phyloP scores from a whole-genome alignment of 140 eudicot species.

The Bidens hawaiensis region DNA sequence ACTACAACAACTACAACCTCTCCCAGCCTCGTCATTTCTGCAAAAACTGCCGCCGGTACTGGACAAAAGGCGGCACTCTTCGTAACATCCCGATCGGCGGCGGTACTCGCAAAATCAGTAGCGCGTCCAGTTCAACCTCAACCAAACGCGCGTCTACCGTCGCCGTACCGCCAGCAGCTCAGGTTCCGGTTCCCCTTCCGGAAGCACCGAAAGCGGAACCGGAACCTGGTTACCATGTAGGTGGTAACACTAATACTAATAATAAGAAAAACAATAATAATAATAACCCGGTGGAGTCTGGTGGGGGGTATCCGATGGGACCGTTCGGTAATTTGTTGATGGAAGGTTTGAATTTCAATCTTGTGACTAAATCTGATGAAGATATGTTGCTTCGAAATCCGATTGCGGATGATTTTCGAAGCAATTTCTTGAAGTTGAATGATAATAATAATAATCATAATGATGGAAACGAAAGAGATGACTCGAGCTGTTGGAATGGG shows the following conservation, averaged over 20 bases:
- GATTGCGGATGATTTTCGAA: slow-evolving; percentile 16
- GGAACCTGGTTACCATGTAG: neutral
- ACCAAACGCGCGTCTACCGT: neutral
- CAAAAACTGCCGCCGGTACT: slow-evolving; percentile 64
- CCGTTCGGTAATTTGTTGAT: slow-evolving; percentile 29
- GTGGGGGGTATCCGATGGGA: slow-evolving; percentile 21
- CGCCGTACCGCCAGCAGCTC: neutral
- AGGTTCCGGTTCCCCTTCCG: neutral
- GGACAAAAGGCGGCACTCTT: slow-evolving; percentile 91
- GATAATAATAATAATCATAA: neutral
- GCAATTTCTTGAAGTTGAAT: slow-evolving; percentile 16
- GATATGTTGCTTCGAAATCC: slow-evolving; percentile 28
- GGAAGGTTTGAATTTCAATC: slow-evolving; percentile 27
- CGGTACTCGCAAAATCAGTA: slow-evolving; percentile 54
- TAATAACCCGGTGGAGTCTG: neutral
- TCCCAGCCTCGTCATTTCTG: slow-evolving; percentile 91
- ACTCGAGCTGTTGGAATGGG: slow-evolving; percentile 9
- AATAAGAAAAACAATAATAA: no score
- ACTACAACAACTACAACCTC: slow-evolving; percentile 91
- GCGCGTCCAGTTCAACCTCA: slow-evolving; percentile 22
- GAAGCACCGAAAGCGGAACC: slow-evolving; percentile 9
- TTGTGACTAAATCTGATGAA: slow-evolving; percentile 16
- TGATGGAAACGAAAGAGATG: slow-evolving; percentile 6
- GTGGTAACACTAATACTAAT: neutral
- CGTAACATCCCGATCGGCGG: slow-evolving; percentile 75